These are phyloP conservation scores for Ochetophila trinervis DNA, from an alignment of 306 rosid species.

Conservation along the genomic window DNA sequence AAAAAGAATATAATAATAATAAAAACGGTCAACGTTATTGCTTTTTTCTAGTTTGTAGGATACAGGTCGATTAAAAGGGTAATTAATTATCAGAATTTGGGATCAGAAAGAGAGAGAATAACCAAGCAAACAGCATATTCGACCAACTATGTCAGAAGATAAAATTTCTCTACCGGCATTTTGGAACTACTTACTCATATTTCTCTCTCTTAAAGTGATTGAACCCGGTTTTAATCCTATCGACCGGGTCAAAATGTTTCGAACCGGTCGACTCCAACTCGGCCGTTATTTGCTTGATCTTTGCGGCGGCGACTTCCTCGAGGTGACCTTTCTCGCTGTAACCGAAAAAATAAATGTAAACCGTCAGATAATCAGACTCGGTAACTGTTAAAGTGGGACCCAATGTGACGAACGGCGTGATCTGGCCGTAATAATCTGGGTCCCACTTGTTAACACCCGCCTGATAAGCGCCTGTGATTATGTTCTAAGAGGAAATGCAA, in stretches of 20 bases:
- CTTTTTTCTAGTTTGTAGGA: background rate
- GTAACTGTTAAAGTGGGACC: conserved; percentile 9
- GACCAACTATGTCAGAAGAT: background rate
- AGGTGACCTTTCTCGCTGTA: conserved; percentile 59
- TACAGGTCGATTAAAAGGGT: conserved; percentile 4
- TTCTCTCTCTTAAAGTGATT: conserved; percentile 63
- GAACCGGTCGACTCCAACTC: conserved; percentile 41
- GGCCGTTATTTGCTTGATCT: conserved; percentile 67
- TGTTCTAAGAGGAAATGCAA: background rate
- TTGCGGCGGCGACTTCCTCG: conserved; percentile 58
- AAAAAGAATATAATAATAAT: background rate
- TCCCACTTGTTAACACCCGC: background rate
- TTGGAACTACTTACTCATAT: conserved; percentile 47
- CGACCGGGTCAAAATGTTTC: conserved; percentile 42
- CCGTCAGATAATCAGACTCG: background rate
- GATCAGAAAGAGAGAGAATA: background rate
- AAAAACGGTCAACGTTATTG: background rate
- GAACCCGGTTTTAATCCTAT: conserved; percentile 77
- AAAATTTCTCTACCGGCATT: background rate
- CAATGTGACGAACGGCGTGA: background rate
- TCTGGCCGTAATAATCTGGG: background rate
- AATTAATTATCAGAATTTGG: background rate
- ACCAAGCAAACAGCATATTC: conserved; percentile 19
- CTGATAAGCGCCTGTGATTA: conserved; percentile 1
- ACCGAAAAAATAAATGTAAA: background rate